Base-by-base conservation (phyloP, 345 rosid genomes). In the Heritiera fomes region DNA sequence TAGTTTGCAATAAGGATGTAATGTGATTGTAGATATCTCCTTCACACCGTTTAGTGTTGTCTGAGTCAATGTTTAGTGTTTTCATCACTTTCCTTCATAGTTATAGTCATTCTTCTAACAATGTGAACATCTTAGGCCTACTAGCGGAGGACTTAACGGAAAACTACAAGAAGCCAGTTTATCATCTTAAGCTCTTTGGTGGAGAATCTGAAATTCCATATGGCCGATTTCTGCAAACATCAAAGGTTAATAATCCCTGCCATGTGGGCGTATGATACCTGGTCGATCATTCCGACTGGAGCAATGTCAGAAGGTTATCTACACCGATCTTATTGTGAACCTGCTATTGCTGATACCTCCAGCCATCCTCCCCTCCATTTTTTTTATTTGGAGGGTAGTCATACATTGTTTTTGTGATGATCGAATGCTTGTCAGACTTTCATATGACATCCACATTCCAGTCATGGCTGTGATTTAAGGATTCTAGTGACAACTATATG, bases 71-170 rank as follows among this genome's bases (percentile, higher is more conserved):
- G 4, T 60, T 9, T 3, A 9, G 64, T 10, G 32, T 7, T 23
- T 1, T 71, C 60, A 47, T 50, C 13, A 30, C 45, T 50, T 71
- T 30, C 58, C 60, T 50, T 63, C 2, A 63, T 63, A 0, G 43
- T 63, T 63, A 63, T 63, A 0, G 34, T 13, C 41, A 28, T 47
- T 70, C n/a, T 70, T 47, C 41, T 52, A 34, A 72, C 64, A n/a
- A 34, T 55, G 50, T 52, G 45, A 66, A 38, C 38, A 12, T 40
- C 64, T 65, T 41, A 77, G 82, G 82, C 86, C 74, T 43, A 74
- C 86, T n/a, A 84, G 82, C 75, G 86, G 86, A 74, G 84, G 86
- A 41, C 77, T 71, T n/a, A 47, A 40, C 58, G 14, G 77, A 32
- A 50, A 15, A 38, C 3, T 78, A 58, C 47, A 69, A 68, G 82